Base-by-base conservation (phyloP, 768 basidiomycete genomes). In the Kwoniella europaea region DNA sequence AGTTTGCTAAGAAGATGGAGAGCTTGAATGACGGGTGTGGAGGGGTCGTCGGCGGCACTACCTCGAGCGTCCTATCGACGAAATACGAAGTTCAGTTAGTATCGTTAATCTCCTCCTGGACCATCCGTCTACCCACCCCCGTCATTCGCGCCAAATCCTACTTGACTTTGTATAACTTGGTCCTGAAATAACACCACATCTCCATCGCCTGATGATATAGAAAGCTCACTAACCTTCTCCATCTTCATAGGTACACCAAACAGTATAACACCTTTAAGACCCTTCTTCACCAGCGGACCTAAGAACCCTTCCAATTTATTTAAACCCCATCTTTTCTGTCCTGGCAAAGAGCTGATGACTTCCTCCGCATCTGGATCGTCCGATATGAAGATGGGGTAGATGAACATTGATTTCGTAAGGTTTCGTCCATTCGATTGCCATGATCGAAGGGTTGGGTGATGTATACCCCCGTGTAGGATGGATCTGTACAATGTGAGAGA, bases 361-460 rank as follows among this genome's bases (percentile, higher is more conserved):
- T 90, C 90, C 82, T 89, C 88, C 7, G 93, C 92, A 69, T 94
- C 88, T 1, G 93, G 90, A 69, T 98, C 93, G 84, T 98, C 96
- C 18, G 94, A 94, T 77, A 98, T 91, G 83, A 99, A 98, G 79
- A 99, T 94, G 7, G 97, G 97, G 84, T 98, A 99, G 92, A 98
- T 98, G 84, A 99, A 88, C 94, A 98, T 97, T 74, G 89, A 76
- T 73, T 84, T 85, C 66, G 69, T 79, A 15, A 83, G 71, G 27
- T 65, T 71, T 18, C 88, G 87, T 59, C 91, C 89, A 68, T 89
- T 88, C 27, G 88, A 87, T 85, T 99, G 96, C 90, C 92, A 95
- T 85, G 89, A 87, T 22, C 96, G 91, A 9, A 93, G 88, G 74
- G 92, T 88, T 16, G 94, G 91, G 84, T 98, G 94, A 69, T 92